Evolutionary conservation across 768 basidiomycete genomes (phyloP), one percentile per base, ranked within the genome.

Genomic region (Hygrophorus russula): DNA sequence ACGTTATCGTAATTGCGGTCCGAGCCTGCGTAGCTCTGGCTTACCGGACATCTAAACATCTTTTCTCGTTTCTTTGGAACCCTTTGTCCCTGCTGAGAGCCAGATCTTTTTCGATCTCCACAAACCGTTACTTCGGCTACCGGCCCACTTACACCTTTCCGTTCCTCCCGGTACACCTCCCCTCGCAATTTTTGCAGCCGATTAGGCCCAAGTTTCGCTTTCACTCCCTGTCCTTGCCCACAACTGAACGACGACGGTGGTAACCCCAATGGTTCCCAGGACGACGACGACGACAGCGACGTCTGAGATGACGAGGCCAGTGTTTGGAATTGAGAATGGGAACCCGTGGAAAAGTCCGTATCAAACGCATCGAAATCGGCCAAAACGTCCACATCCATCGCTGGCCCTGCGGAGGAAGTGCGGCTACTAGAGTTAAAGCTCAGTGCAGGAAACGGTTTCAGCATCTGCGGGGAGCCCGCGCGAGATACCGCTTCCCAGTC

Each of bases 1-100:
- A 43, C 11, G 34, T 30, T 13, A 28, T 12, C 24, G 41, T 18
- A 9, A 39, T 14, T 3, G 29, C 9, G 14, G 17, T 42, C 30
- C 29, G 28, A 35, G 34, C 36, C 34, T 27, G 36, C 31, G 17
- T 46, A 36, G n/a, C 31, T 37, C 17, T 28, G 37, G 62, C 69
- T 48, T 58, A 74, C 72, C 39, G 70, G 70, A 55, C 72, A 77
- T 46, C 62, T 66, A 58, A 60, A 72, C 41, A 57, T 53, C 58
- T 71, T 74, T 54, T 70, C 70, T 39, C 69, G 46, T 47, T 56
- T 55, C 49, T 56, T 37, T 9, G 35, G 6, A n/a, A 18, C 36
- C 14, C 5, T 3, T 12, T 14, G 36, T 27, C 30, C 30, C 32
- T 17, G 46, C 5, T 35, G n/a, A n/a, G 4, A 35, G 34, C n/a